These are phyloP conservation scores for Aethionema arabicum DNA, from an alignment of 345 rosid species.

Conservation along the genomic window DNA sequence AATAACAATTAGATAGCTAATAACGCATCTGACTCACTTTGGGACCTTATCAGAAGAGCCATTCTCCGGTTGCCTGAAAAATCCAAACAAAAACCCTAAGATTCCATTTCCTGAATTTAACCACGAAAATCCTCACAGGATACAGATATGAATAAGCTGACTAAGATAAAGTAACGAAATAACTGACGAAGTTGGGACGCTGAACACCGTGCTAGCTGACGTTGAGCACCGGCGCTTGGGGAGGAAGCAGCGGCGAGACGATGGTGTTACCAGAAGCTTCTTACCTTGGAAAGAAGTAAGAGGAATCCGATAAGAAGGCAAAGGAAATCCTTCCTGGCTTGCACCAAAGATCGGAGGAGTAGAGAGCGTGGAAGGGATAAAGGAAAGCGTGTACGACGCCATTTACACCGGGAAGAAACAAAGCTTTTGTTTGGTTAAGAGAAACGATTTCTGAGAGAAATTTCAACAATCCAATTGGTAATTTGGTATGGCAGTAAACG, in stretches of 20 bases:
- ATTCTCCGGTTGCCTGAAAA: constrained; percentile 58
- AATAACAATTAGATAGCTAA: background rate
- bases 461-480: too few relatives aligned
- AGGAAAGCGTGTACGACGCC: constrained; percentile 56
- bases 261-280: constrained; percentile 40
- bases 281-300: constrained; percentile 46
- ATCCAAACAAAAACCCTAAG: constrained; percentile 26
- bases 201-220: constrained; percentile 48
- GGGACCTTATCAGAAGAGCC: constrained; percentile 52
- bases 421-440: background rate
- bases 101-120: constrained; percentile 5
- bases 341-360: constrained; percentile 32
- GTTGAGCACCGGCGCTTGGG: constrained; percentile 39
- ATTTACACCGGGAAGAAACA: constrained; percentile 28
- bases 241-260: constrained; percentile 36
- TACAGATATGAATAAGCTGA: background rate
- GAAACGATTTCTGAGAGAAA: background rate
- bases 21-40: constrained; percentile 49
- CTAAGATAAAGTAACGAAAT: background rate
- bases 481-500: too few relatives aligned
- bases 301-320: constrained; percentile 26
- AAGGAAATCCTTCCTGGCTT: constrained; percentile 17
- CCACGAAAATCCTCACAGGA: constrained; percentile 1
- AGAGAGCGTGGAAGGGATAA: constrained; percentile 43
- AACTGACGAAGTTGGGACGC: constrained; percentile 65